Evolutionary conservation across 2,329 filamentous ascomycete species (phyloP), one percentile per base, ranked within the genome.

Genomic region (Epichloe bromicola): DNA sequence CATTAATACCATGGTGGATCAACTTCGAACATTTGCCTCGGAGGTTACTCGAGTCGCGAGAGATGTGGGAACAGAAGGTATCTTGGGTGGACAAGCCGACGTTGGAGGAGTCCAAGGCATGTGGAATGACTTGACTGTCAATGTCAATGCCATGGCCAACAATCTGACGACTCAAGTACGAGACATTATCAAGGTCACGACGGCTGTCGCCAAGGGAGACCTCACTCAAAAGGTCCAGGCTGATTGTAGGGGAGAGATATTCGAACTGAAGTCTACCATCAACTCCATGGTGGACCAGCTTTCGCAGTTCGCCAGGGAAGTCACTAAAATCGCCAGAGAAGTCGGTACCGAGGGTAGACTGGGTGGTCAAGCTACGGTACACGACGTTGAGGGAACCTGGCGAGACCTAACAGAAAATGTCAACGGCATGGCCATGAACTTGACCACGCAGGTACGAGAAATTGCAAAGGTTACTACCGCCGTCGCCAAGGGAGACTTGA

Each of bases 261-360:
- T 83, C 64, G 88, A 87, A 72, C 85, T 98, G 63, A 98, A 98
- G 70, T 90, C 89, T 54, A 97, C 93, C 45, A 98, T 97, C 74
- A 98, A 98, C 70, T 93, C 87, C 65, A 98, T 98, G 91, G 91
- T 98, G 58, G 93, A 96, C 66, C 93, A 96, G 67, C 75, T 98
- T 52, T 88, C 95, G 63, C 90, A 96, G 64, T 97, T 97, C 65
- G 93, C 93, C 10, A 86, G 89, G 63, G 91, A 97, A 71, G 93
- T 98, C 60, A 97, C 91, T 38, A 94, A 93, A 68, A 86, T 98
- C 62, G 91, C 91, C 38, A 85, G 88, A 65, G 91, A 97, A 69
- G 93, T 97, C 74, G 91, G 91, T 54, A 97, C 93, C 1, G 91
- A 98, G 67, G 91, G 91, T 60, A 83, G 89, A 55, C 78, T 98